A percentile compares a stretch with the other conserved stretches of the same genome.
These are phyloP conservation scores for Aureobasidium sp. DNA, from an alignment of 2,329 filamentous ascomycete species.

Conservation along the genomic window DNA sequence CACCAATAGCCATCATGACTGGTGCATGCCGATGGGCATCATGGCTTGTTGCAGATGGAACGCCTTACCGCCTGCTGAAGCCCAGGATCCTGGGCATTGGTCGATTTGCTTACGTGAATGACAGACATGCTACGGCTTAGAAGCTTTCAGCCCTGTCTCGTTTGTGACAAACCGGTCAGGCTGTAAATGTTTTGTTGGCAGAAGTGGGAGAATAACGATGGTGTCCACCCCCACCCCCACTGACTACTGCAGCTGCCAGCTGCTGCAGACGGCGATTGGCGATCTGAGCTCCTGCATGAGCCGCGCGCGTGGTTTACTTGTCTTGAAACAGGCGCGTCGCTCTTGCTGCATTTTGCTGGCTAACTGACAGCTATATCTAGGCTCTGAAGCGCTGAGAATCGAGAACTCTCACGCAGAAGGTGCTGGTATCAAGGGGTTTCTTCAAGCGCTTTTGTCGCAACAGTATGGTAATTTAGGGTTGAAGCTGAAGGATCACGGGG, in stretches of 20 bases:
- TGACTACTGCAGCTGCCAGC: slow-evolving; percentile 8
- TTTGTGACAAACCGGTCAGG: slow-evolving; percentile 11
- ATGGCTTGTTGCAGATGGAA: slow-evolving; percentile 1
- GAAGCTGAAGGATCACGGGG: slow-evolving; percentile 7
- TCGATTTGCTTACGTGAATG: neutral
- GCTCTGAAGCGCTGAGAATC: neutral
- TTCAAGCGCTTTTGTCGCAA: neutral
- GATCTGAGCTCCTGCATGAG: slow-evolving; percentile 12
- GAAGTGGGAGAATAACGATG: neutral
- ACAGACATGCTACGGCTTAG: neutral
- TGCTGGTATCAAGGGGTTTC: neutral
- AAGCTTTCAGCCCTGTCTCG: neutral
- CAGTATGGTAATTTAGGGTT: neutral
- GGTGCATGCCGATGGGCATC: neutral
- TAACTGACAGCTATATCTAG: neutral
- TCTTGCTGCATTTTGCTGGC: neutral
- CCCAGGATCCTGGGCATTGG: neutral
- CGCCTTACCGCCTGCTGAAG: neutral
- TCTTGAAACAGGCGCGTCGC: slow-evolving; percentile 3
- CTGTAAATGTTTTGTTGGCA: neutral
- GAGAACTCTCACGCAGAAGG: neutral
- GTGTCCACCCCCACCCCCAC: slow-evolving; percentile 5
- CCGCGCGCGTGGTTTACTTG: slow-evolving; percentile 4
- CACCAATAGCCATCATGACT: slow-evolving; percentile 2
- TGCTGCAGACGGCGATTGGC: slow-evolving; percentile 9